phyloP scores from a whole-genome alignment of 768 basidiomycete genomes.

The Pulveroboletus sp. region DNA sequence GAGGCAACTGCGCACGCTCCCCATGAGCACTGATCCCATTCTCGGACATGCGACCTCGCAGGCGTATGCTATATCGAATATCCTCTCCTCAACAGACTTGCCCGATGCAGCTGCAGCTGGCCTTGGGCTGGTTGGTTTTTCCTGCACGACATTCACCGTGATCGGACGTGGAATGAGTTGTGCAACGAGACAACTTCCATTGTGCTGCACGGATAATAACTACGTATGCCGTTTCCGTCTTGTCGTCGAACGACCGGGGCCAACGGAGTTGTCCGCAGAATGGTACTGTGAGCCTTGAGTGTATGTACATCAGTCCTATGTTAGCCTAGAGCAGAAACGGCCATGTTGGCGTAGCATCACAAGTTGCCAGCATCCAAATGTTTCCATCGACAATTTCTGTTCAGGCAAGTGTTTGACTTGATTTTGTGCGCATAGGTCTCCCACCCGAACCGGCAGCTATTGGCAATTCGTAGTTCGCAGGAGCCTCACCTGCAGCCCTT shows the following conservation, averaged over 20 bases:
- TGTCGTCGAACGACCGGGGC: background rate
- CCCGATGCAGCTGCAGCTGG: too few species aligned
- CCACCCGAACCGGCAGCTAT: background rate
- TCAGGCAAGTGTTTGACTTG: background rate
- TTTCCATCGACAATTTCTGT: background rate
- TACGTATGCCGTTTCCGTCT: constrained; percentile 3
- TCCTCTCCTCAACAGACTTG: background rate
- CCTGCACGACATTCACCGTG: constrained; percentile 9
- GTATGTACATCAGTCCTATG: constrained; percentile 6
- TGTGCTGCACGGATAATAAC: constrained; percentile 15
- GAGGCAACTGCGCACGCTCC: background rate
- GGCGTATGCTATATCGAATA: constrained; percentile 3
- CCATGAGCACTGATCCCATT: background rate
- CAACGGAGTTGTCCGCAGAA: constrained; percentile 3
- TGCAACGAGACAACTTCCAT: constrained; percentile 6
- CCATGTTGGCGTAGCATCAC: background rate
- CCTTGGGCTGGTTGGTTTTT: constrained; percentile 9
- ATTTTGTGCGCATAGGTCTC: background rate
- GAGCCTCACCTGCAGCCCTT: too few species aligned
- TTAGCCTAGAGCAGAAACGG: background rate
- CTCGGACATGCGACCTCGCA: background rate
- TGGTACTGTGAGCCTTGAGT: constrained; percentile 11
- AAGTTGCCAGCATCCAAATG: background rate
- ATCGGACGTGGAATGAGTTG: constrained; percentile 10
- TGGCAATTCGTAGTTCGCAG: background rate